Evolutionary conservation across 208 protist genomes (phyloP).

Genomic region (Leishmania braziliensis): DNA sequence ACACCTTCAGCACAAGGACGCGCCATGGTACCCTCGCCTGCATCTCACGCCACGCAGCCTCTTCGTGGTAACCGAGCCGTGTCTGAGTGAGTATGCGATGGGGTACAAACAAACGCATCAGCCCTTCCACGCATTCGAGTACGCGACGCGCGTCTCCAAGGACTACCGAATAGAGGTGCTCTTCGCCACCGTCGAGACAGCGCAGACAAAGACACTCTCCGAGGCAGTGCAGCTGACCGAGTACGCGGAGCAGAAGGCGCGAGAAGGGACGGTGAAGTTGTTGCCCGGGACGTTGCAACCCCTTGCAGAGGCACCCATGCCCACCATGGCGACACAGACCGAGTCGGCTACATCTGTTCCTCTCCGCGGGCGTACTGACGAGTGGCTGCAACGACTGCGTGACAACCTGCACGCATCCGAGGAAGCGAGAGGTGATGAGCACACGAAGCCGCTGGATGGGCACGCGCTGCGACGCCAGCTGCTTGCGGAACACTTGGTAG

Average conservation of each 20-base stretch:
- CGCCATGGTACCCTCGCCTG: slow-evolving; percentile 86
- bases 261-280: slow-evolving; percentile 1
- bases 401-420: slow-evolving; percentile 39
- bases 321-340: neutral
- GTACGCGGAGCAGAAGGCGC: slow-evolving; percentile 44
- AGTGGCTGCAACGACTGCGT: slow-evolving; percentile 60
- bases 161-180: slow-evolving; percentile 92
- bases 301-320: neutral
- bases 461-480: slow-evolving; percentile 64
- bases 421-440: neutral
- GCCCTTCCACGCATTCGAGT: slow-evolving; percentile 88
- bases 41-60: slow-evolving; percentile 81
- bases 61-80: slow-evolving; percentile 82
- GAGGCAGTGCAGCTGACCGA: slow-evolving; percentile 81
- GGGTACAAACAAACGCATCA: slow-evolving; percentile 88
- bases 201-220: slow-evolving; percentile 57
- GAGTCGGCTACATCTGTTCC: neutral
- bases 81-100: slow-evolving; percentile 82
- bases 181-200: slow-evolving; percentile 85
- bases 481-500: slow-evolving; percentile 47
- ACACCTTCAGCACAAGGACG: slow-evolving; percentile 80
- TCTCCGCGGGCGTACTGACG: slow-evolving; percentile 34
- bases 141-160: slow-evolving; percentile 86
- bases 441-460: slow-evolving; percentile 50
- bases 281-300: neutral